Evolutionary conservation across 306 rosid species (phyloP).

Genomic region (Mucuna pruriens): DNA sequence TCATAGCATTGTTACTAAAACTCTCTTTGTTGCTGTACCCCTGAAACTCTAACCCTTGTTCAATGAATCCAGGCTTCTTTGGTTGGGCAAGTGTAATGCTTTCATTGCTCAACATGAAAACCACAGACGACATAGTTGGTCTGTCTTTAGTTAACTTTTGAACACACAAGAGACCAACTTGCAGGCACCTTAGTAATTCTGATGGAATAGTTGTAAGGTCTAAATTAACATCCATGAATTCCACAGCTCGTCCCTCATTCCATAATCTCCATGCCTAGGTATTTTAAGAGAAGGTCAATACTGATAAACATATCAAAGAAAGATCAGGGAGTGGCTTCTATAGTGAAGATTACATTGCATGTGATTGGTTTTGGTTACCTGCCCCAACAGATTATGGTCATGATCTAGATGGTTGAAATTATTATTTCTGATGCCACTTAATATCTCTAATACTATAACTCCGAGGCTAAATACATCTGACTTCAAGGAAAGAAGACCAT

Average conservation of each 20-base stretch:
- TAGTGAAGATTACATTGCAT: not conserved
- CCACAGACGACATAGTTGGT: conserved; percentile 53
- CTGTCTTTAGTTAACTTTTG: conserved; percentile 47
- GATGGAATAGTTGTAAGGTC: conserved; percentile 21
- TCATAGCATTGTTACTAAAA: conserved; percentile 32
- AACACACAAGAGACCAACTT: conserved; percentile 56
- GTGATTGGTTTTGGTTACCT: conserved; percentile 31
- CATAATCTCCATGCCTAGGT: conserved; percentile 44
- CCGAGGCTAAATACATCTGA: conserved; percentile 63
- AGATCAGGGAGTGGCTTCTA: not conserved
- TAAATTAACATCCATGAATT: conserved; percentile 38
- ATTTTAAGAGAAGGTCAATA: conserved; percentile 1
- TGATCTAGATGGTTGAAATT: conserved; percentile 9
- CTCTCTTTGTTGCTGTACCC: not conserved
- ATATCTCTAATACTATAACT: conserved; percentile 54
- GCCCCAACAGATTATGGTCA: conserved; percentile 30
- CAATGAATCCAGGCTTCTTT: conserved; percentile 30
- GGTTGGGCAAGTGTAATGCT: conserved; percentile 38
- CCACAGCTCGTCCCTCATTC: conserved; percentile 31
- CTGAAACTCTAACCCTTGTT: not conserved
- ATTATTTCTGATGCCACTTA: conserved; percentile 51
- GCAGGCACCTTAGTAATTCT: conserved; percentile 51
- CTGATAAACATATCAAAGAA: not conserved
- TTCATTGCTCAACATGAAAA: conserved; percentile 46
- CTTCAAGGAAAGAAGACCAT: conserved; percentile 43